Percentiles rank a stretch among this genome's conserved stretches.
These are phyloP conservation scores for Ananas comosus DNA, from an alignment of 176 grass and related monocot species.

Conservation along the genomic window DNA sequence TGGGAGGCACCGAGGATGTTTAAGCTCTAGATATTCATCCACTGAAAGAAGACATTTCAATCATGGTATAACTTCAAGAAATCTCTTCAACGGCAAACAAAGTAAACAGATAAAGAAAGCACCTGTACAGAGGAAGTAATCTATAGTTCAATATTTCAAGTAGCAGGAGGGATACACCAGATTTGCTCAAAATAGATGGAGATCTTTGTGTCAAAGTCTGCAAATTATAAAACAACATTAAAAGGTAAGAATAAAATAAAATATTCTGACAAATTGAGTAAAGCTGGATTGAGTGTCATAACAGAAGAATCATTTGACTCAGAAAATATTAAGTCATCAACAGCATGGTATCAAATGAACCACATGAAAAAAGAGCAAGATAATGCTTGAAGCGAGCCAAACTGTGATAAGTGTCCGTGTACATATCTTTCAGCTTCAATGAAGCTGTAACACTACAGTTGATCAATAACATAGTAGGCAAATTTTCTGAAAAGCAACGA, in stretches of 20 bases:
- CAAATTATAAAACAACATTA: slow-evolving; percentile 24
- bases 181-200: slow-evolving; percentile 82
- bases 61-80: no score
- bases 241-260: background rate
- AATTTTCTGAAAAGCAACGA: background rate
- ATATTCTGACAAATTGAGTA: background rate
- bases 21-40: no score
- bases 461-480: background rate
- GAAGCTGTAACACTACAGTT: background rate
- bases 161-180: slow-evolving; percentile 84
- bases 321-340: no score
- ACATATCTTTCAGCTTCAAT: background rate
- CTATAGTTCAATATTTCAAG: slow-evolving; percentile 99
- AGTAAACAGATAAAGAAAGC: background rate
- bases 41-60: no score
- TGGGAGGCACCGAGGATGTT: no score
- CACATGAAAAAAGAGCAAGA: no score
- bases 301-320: no score
- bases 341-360: no score
- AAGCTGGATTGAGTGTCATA: no score
- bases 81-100: no score
- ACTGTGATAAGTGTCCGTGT: background rate
- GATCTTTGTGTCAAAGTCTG: slow-evolving; percentile 93
- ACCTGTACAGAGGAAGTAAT: slow-evolving; percentile 95
- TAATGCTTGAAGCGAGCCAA: no score